Conservation (phyloP, 164 flowering plant genomes). For the Liriodendron chinense region DNA sequence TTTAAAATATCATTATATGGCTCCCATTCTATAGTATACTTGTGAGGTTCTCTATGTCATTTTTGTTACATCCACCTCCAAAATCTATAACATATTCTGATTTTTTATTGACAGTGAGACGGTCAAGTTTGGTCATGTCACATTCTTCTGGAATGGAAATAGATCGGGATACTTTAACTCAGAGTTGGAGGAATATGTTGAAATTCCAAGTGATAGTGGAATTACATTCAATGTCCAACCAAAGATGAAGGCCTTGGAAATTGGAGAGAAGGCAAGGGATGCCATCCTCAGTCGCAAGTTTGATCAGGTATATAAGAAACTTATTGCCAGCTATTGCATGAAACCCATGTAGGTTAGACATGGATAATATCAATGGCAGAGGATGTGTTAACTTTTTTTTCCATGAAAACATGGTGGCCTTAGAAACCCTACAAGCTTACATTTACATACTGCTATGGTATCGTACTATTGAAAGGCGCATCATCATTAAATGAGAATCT, state of each 20-base stretch:
- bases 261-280: constrained; percentile 91
- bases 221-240: constrained; percentile 91
- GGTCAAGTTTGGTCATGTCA: constrained; percentile 97
- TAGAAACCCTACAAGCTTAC: too few species aligned
- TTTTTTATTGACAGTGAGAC: constrained; percentile 62
- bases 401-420: too few species aligned
- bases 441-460: too few species aligned
- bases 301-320: constrained; percentile 55
- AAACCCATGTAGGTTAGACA: neutral
- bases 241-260: constrained; percentile 94
- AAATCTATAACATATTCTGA: neutral
- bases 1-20: neutral
- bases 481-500: too few species aligned
- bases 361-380: too few species aligned
- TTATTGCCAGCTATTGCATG: neutral
- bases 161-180: constrained; percentile 85
- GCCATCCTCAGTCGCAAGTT: constrained; percentile 85
- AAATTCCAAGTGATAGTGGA: constrained; percentile 92
- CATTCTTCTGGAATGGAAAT: constrained; percentile 99
- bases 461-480: too few species aligned
- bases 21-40: neutral
- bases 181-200: constrained; percentile 92
- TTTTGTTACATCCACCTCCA: neutral
- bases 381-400: too few species aligned
- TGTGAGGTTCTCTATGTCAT: neutral